These are phyloP conservation scores for Leccinum uliginosum DNA, from an alignment of 768 basidiomycete species.

Conservation along the genomic window DNA sequence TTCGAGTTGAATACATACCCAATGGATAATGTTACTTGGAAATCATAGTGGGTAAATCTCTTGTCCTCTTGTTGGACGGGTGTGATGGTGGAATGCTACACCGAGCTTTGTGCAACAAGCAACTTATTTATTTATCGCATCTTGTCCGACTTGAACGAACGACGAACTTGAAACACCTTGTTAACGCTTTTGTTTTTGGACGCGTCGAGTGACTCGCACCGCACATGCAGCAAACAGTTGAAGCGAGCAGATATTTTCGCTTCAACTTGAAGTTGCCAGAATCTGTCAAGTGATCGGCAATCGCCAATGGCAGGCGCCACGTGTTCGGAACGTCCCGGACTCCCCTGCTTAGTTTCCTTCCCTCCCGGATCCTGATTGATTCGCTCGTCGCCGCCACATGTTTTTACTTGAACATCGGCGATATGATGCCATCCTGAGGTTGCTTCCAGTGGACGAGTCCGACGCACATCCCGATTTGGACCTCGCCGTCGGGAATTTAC, in stretches of 20 bases:
- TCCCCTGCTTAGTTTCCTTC: too few species aligned
- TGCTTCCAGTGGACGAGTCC: neutral
- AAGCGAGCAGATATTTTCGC: too few species aligned
- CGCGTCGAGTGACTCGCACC: too few species aligned
- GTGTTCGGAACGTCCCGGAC: neutral
- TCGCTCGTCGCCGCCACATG: too few species aligned
- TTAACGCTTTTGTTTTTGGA: neutral
- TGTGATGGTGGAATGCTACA: neutral
- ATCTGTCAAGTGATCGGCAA: neutral
- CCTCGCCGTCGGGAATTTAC: neutral
- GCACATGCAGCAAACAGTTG: too few species aligned
- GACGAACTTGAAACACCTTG: too few species aligned
- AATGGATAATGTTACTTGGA: neutral
- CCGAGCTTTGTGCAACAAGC: too few species aligned
- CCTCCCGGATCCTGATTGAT: too few species aligned
- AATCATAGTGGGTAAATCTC: neutral
- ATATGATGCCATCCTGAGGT: neutral
- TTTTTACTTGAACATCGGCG: too few species aligned
- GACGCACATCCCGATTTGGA: neutral
- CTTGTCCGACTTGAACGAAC: too few species aligned
- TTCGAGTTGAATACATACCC: neutral
- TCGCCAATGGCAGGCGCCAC: neutral
- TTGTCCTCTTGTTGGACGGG: neutral
- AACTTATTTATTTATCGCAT: too few species aligned
- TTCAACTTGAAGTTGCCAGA: too few species aligned